These are phyloP conservation scores for Sutorius australiensis DNA, from an alignment of 768 basidiomycete genomes.

Conservation along the genomic window DNA sequence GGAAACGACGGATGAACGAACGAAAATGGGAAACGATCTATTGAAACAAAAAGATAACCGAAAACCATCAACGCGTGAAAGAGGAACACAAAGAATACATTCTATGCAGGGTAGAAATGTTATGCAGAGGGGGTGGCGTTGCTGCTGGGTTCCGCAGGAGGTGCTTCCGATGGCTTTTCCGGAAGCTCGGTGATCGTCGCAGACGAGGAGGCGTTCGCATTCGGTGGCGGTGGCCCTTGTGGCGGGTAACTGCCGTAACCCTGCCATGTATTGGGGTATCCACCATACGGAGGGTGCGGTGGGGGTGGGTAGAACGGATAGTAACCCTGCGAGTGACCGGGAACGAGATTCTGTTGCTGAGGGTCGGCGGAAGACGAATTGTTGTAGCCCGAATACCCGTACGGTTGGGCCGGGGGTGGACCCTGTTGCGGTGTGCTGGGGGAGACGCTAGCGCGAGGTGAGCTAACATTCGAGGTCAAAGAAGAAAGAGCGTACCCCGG, in stretches of 20 bases:
- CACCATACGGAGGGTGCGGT: conserved; percentile 28
- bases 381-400: conserved; percentile 24
- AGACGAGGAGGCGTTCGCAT: conserved; percentile 13
- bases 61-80: conserved; percentile 12
- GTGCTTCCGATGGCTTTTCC: conserved; percentile 26
- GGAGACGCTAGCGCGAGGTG: conserved; percentile 18
- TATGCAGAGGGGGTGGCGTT: conserved; percentile 21
- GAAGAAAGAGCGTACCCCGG: conserved; percentile 20
- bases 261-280: conserved; percentile 28
- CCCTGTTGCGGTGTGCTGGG: conserved; percentile 23
- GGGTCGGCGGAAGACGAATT: conserved; percentile 21
- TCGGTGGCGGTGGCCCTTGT: conserved; percentile 21
- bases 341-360: conserved; percentile 23
- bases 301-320: conserved; percentile 33
- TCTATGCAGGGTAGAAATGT: conserved; percentile 19
- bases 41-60: conserved; percentile 24
- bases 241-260: conserved; percentile 33
- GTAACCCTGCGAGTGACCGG: conserved; percentile 22
- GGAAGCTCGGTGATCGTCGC: conserved; percentile 14
- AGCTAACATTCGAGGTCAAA: conserved; percentile 4
- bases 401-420: conserved; percentile 18
- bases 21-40: conserved; percentile 18
- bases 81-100: conserved; percentile 23
- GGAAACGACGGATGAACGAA: conserved; percentile 1
- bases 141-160: conserved; percentile 15